These are phyloP conservation scores for Calonectria ilicicola DNA, from an alignment of 2,329 filamentous ascomycete genomes.

Conservation along the genomic window DNA sequence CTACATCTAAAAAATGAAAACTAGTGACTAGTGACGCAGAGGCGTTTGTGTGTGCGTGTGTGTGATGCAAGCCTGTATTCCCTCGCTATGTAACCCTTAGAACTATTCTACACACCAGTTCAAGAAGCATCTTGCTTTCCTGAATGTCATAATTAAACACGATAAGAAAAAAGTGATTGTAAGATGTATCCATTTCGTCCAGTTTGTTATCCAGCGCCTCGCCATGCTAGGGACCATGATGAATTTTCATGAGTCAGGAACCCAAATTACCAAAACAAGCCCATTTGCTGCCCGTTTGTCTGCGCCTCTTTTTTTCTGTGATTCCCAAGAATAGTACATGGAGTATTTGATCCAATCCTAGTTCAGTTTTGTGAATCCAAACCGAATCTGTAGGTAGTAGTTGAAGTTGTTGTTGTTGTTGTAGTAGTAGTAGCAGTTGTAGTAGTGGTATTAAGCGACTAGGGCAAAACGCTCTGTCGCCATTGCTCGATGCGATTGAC, in stretches of 20 bases:
- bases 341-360: not conserved
- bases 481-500: constrained; percentile 56
- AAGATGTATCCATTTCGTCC: constrained; percentile 24
- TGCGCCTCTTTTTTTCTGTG: constrained; percentile 16
- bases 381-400: not conserved
- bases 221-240: constrained; percentile 41
- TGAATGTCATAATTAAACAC: constrained; percentile 25
- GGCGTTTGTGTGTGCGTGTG: not conserved
- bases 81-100: constrained; percentile 10
- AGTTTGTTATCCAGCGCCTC: constrained; percentile 38
- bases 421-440: not conserved
- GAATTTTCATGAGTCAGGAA: constrained; percentile 24
- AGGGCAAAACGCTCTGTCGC: constrained; percentile 55
- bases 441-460: not conserved
- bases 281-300: constrained; percentile 15
- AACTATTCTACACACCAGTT: constrained; percentile 14
- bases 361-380: constrained; percentile 6
- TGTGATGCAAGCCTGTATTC: constrained; percentile 4
- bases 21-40: not conserved
- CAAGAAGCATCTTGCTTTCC: constrained; percentile 6
- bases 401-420: not conserved
- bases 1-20: not conserved
- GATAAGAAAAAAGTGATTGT: constrained; percentile 15
- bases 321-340: constrained; percentile 23
- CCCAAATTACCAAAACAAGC: constrained; percentile 23